Evolutionary conservation across 129 eudicot species (phyloP), one percentile per base, ranked within the genome.

Genomic region (Logfia minima): DNA sequence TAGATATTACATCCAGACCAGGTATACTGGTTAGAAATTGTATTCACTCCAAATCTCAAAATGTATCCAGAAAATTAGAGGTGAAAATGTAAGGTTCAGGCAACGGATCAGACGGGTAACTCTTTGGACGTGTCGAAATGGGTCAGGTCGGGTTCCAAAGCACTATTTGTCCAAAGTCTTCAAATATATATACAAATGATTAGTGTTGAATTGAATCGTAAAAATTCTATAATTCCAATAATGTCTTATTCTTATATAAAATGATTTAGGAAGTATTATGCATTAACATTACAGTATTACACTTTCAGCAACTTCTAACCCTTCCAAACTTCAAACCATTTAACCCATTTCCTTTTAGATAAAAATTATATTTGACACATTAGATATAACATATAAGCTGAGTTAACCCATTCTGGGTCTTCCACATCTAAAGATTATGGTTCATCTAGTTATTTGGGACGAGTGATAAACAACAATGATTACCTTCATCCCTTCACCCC

Each of bases 401-500:
- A 58, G 24, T 58, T 58, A 10, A 58, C 63, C 61, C 26, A 58
- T 58, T 58, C 63, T 7, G 41, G 41, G 41, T 37, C 41, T 37
- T 7, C 10, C 28, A 58, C 63, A 56, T 56, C 28, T 17, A 62
- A 8, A 62, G 67, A 26, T 21, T 22, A 24, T 7, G 18, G 37
- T 64, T 64, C 16, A 64, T 28, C 18, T 65, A 10, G 22, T 34
- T 7, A 28, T 66, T 6, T 66, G 24, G 41, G 43, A 32, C 22
- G 5, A 66, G 43, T 6, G 24, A 66, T 34, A 32, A 31, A 34
- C 16, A 66, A 28, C 21, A 26, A 17, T 17, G 37, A 66, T 66
- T 86, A 94, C 98, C 97, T 91, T 94, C 88, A 91, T 89, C 59
- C 98, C 98, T 76, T 94, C 98, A 64, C 93, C 97, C 77, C 98